Conservation (phyloP, 176 grass and related monocot species). For the Zea luxurians region DNA sequence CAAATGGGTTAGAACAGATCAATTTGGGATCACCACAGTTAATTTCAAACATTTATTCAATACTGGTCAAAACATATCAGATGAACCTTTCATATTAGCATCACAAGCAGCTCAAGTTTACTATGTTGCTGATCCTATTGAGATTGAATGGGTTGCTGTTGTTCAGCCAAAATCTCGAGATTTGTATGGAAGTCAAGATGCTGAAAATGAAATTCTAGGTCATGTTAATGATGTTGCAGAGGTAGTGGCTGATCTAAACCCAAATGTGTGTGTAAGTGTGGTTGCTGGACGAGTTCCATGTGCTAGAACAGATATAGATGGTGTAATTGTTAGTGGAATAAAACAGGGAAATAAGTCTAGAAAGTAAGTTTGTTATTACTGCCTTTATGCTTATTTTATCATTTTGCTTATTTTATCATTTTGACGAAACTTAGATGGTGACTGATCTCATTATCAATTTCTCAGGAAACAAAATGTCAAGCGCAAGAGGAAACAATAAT, state of each 20-base stretch:
- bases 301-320: neutral
- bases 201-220: neutral
- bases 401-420: too few species aligned
- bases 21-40: too few species aligned
- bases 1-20: too few species aligned
- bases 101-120: too few species aligned
- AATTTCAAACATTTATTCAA: too few species aligned
- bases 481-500: neutral
- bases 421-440: too few species aligned
- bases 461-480: neutral
- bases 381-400: too few species aligned
- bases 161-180: neutral
- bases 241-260: neutral
- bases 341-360: neutral
- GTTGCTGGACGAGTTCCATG: neutral
- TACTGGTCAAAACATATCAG: too few species aligned
- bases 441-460: neutral
- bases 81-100: too few species aligned
- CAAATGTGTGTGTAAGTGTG: neutral
- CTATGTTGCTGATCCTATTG: slow-evolving; percentile 1
- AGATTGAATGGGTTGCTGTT: neutral
- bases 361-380: neutral
- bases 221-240: neutral
- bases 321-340: neutral
- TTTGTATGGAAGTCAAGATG: neutral